phyloP scores from a whole-genome alignment of 345 rosid species.

The Brassica nigra region DNA sequence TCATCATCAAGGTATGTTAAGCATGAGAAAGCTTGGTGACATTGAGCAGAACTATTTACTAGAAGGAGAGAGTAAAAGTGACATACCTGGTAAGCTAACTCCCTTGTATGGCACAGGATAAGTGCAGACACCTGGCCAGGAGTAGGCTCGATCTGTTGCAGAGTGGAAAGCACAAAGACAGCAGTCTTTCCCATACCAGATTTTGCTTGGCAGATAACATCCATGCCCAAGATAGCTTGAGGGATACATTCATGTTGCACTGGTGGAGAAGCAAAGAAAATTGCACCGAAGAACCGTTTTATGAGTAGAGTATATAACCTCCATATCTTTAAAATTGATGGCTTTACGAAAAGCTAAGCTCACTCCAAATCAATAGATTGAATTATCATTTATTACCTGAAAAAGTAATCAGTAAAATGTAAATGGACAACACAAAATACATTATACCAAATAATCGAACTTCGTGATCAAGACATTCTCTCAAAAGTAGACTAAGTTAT shows the following conservation, averaged over 20 bases:
- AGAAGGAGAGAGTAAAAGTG: not conserved
- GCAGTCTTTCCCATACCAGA: slow-evolving; percentile 99
- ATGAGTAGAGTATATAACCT: slow-evolving; percentile 71
- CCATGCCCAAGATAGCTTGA: slow-evolving; percentile 98
- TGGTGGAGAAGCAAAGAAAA: slow-evolving; percentile 87
- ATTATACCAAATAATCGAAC: not conserved
- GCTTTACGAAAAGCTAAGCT: slow-evolving; percentile 62
- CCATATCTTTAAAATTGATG: slow-evolving; percentile 61
- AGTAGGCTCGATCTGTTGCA: slow-evolving; percentile 90
- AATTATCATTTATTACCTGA: slow-evolving; percentile 25
- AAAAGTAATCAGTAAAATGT: not conserved
- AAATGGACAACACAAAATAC: not conserved
- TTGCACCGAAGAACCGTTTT: slow-evolving; percentile 64
- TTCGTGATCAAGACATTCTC: not conserved
- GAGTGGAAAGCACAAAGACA: slow-evolving; percentile 85
- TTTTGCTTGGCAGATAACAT: slow-evolving; percentile 98
- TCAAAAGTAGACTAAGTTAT: not conserved
- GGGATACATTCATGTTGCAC: slow-evolving; percentile 99
- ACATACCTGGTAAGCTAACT: slow-evolving; percentile 91
- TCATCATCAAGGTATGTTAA: not conserved
- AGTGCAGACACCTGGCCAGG: slow-evolving; percentile 97
- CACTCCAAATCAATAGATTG: slow-evolving; percentile 64
- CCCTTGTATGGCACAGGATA: slow-evolving; percentile 92
- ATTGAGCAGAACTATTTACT: not conserved
- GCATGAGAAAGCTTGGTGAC: not conserved